phyloP scores from a whole-genome alignment of 176 grass and related monocot species.

The Panicum miliaceum region DNA sequence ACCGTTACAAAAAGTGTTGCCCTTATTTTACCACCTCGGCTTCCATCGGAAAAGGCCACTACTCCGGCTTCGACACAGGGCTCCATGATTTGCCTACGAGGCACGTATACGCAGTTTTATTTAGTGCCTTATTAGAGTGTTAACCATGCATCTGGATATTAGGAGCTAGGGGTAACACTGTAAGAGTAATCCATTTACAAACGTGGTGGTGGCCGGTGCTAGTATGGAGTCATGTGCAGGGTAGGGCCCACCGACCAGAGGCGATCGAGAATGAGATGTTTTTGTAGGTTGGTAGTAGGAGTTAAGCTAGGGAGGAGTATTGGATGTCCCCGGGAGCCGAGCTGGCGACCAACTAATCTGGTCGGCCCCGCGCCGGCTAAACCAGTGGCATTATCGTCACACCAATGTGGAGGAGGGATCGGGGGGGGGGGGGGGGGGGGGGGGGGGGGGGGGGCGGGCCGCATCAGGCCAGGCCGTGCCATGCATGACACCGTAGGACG shows the following conservation, averaged over 20 bases:
- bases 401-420: neutral
- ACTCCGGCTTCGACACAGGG: neutral
- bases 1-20: neutral
- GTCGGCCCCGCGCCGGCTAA: slow-evolving; percentile 34
- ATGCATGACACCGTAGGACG: no score
- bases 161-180: neutral
- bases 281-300: neutral
- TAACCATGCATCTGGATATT: neutral
- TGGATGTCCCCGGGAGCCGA: slow-evolving; percentile 4
- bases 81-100: neutral
- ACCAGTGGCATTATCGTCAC: neutral
- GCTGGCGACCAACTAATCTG: slow-evolving; percentile 37
- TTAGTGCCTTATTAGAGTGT: neutral
- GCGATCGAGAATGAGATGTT: neutral
- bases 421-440: no score
- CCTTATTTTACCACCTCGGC: neutral
- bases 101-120: neutral
- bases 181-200: no score
- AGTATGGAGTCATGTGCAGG: neutral
- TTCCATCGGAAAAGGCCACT: neutral
- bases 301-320: neutral
- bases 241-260: neutral
- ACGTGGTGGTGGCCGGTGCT: no score
- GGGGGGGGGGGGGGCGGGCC: no score
- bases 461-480: no score